Evolutionary conservation across 2,329 filamentous ascomycete species (phyloP).

Genomic region (Pleomassaria siparia): DNA sequence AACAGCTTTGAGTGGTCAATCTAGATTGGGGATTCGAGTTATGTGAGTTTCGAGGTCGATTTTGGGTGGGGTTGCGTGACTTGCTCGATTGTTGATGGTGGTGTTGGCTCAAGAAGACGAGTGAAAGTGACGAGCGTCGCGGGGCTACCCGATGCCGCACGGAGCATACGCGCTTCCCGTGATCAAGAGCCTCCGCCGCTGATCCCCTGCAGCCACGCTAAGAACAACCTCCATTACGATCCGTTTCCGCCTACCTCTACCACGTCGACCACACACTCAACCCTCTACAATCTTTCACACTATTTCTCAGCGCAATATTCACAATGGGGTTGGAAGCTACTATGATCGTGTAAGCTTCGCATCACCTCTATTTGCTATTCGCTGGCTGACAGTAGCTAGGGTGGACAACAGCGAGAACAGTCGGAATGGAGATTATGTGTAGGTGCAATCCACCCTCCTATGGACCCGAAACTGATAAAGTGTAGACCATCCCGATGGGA

Average conservation of each 20-base stretch:
- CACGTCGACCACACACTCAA: not conserved
- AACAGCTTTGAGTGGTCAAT: not conserved
- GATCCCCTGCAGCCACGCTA: not conserved
- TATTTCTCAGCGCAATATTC: constrained; percentile 37
- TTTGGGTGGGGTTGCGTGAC: not conserved
- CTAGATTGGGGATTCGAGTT: not conserved
- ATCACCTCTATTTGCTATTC: constrained; percentile 19
- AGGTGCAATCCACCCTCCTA: constrained; percentile 17
- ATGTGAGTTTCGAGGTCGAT: not conserved
- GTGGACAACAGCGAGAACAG: constrained; percentile 99
- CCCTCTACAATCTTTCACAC: not conserved
- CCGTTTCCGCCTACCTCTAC: not conserved
- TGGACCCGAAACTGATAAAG: constrained; percentile 35
- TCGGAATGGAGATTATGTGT: constrained; percentile 89
- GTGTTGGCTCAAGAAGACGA: not conserved
- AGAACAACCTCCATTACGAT: not conserved
- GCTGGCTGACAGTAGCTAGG: constrained; percentile 45
- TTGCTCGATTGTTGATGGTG: not conserved
- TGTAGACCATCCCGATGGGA: constrained; percentile 88
- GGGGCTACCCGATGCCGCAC: not conserved
- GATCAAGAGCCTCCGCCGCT: not conserved
- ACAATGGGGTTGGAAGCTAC: constrained; percentile 98
- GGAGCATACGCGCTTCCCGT: not conserved
- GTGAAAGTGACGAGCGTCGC: not conserved
- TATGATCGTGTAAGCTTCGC: constrained; percentile 75